Evolutionary conservation across 2,329 filamentous ascomycete genomes (phyloP), one percentile per base, ranked within the genome.

Genomic region (Paecilomyces sp.): DNA sequence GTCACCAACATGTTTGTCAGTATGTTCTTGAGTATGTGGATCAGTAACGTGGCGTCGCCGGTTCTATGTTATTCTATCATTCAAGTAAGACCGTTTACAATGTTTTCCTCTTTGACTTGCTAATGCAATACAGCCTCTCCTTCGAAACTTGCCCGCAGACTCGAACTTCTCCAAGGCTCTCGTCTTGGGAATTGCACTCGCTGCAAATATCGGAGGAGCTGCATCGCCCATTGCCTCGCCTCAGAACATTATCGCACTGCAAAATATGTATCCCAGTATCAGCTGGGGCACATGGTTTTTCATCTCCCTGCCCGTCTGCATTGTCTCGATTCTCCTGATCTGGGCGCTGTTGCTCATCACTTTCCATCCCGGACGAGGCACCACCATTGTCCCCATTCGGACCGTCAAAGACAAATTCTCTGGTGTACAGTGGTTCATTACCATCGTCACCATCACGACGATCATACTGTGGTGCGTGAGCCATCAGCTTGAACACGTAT

Each of bases 1-100:
- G 77, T 99, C n/a, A 94, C 93, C 58, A 97, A 93, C 77, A 99
- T 99, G 94, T 92, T 97, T 68, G 94, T 99, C 51, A 92, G 93
- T 58, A 95, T 94, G 70, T 95, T 99, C 73, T 89, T 95, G 8
- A 97, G 92, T 68, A 99, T 99, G 94, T 91, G 96, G 82, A 97
- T 99, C 70, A 96, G 92, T 77, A 99, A 99, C 67, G 95, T 99
- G 30, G 94, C 94, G 1, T 93, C 95, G 1, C 94, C 94, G 0
- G 94, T 99, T 9, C 83, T 99, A 41, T 99, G 94, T 80, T 97
- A 95, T 75, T 96, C 92, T 22, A 97, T 99, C 69, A 96, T 99
- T 61, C 92, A 96, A 83, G 88, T 90, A 75, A 67, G 81, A 62
- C 36, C 36, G 54, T 52, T 28, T 56, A 15, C 15, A 53, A 11